Conservation (phyloP, 2,329 filamentous ascomycete species). For the Exophiala viscosa region DNA sequence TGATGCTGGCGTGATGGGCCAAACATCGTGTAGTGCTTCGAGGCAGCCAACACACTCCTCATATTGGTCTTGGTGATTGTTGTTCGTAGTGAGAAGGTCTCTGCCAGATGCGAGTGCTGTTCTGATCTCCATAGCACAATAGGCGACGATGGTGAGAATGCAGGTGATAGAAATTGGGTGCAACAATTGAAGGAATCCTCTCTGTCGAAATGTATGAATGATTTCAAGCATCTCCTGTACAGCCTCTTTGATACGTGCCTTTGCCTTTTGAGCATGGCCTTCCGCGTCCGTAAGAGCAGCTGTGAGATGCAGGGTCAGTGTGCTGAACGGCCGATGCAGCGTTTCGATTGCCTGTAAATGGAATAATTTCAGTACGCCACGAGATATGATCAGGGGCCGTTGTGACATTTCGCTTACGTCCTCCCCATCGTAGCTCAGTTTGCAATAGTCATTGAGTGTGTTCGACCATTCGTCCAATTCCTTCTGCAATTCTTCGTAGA, state of each 20-base stretch:
- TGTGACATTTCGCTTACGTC: background rate
- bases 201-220: background rate
- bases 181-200: background rate
- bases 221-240: background rate
- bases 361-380: background rate
- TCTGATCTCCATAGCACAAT: constrained; percentile 1
- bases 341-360: constrained; percentile 5
- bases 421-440: constrained; percentile 6
- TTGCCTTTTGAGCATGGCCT: background rate
- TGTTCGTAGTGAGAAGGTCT: background rate
- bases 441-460: constrained; percentile 3
- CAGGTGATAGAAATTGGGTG: constrained; percentile 2
- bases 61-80: background rate
- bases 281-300: background rate
- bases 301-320: background rate
- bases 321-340: background rate
- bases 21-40: background rate
- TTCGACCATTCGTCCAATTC: constrained; percentile 5
- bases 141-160: constrained; percentile 1
- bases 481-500: background rate
- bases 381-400: background rate
- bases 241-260: background rate
- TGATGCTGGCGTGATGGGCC: constrained; percentile 2
- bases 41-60: constrained; percentile 5
- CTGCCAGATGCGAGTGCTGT: background rate